These are phyloP conservation scores for Vaccinium macrocarpon DNA, from an alignment of 148 eudicot genomes.

Conservation along the genomic window DNA sequence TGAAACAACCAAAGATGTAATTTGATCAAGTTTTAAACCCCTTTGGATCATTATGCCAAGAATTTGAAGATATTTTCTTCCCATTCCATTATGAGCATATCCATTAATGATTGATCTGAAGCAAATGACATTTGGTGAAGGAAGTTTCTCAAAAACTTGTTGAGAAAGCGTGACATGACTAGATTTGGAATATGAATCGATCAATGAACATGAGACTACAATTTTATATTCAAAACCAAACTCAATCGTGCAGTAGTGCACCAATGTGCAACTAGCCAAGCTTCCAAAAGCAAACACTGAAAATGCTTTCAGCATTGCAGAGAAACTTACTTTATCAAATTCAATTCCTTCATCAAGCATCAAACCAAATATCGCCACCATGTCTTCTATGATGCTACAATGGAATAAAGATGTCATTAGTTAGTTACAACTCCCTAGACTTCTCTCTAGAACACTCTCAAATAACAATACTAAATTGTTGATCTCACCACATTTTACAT, in stretches of 20 bases:
- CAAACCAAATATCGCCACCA: slow-evolving; percentile 61
- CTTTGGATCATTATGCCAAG: slow-evolving; percentile 49
- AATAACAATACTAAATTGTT: slow-evolving; percentile 44
- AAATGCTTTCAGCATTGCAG: slow-evolving; percentile 60
- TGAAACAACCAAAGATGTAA: slow-evolving; percentile 62
- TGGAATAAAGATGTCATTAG: slow-evolving; percentile 71
- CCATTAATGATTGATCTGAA: slow-evolving; percentile 70
- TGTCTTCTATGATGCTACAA: slow-evolving; percentile 51
- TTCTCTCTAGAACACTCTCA: slow-evolving; percentile 34
- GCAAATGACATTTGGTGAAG: slow-evolving; percentile 54
- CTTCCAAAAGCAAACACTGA: slow-evolving; percentile 40
- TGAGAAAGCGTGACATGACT: slow-evolving; percentile 49
- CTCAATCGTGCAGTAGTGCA: slow-evolving; percentile 64
- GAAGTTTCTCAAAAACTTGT: slow-evolving; percentile 42
- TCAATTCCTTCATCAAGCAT: slow-evolving; percentile 57
- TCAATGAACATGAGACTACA: slow-evolving; percentile 54
- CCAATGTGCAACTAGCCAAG: slow-evolving; percentile 48
- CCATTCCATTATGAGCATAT: slow-evolving; percentile 67
- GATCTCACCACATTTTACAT: slow-evolving; percentile 79
- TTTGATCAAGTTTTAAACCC: slow-evolving; percentile 68
- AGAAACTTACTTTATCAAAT: slow-evolving; percentile 68
- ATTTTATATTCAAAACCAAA: slow-evolving; percentile 44
- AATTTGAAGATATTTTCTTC: slow-evolving; percentile 51
- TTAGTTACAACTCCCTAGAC: slow-evolving; percentile 59
- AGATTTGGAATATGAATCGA: slow-evolving; percentile 60